Base-by-base conservation (phyloP, 2,329 filamentous ascomycete species). In the Aspergillus neotritici region DNA sequence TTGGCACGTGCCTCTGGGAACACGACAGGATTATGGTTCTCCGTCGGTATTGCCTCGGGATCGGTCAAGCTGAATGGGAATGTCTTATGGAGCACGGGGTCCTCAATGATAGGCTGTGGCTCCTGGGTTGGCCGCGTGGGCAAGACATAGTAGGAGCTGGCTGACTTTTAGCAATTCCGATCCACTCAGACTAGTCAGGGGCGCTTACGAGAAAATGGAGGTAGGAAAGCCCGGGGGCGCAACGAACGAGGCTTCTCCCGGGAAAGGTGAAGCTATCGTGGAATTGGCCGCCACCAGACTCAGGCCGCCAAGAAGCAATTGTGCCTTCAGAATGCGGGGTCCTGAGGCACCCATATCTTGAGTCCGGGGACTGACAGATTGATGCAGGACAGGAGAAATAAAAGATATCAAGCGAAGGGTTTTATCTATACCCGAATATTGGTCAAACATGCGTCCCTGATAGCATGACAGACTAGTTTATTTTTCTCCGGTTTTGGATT, bases 31-130 rank as follows among this genome's bases (percentile, higher is more conserved):
- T 81, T 77, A 5, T 61, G 49, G 43, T 73, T 70, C 10, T 67
- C 55, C 1, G 64, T 62, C 6, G 77, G 76, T 31, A 80, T 72
- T 1, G 66, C 73, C 25, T 70, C 62, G 1, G 77, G 77, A 53
- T 77, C 67, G 0, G 78, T 81, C 39, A 81, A 57, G 48, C 78
- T 76, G 28, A 70, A 61, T 1, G 75, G 75, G 44, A 69, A 80
- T 2, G 74, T 79, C 48, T 71, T 66, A 49, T 79, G 75, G 36
- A 79, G 57, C 21, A 79, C 62, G 0, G 75, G 73, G 57, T 81
- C 77, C 47, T 70, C 66, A 4, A 82, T 56, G 11, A 69, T 70
- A 21, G 75, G 75, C 50, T 78, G 75, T n/a, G 75, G 74, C 55
- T 77, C 65, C 47, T 67, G 61, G n/a, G 71, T 74, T 38, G 69